A percentile compares a stretch with the other conserved stretches of the same genome.
These are phyloP conservation scores for Talaromyces sp. DNA, from an alignment of 2,329 filamentous ascomycete genomes.

Conservation along the genomic window DNA sequence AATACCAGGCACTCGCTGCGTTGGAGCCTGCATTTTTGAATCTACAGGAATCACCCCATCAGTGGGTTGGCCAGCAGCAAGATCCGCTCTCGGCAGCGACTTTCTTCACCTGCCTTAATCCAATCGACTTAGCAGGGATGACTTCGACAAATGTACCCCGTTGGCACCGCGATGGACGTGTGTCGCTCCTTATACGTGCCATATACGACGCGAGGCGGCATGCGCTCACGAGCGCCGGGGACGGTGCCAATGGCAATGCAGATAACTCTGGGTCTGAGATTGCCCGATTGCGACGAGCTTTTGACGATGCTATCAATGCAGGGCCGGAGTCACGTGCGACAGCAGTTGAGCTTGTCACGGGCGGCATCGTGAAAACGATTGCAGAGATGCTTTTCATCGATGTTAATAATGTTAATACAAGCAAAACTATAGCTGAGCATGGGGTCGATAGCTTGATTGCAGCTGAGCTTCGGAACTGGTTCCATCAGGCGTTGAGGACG, in stretches of 20 bases:
- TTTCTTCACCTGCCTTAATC: neutral
- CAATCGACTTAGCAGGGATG: neutral
- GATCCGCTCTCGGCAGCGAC: neutral
- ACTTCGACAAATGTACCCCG: neutral
- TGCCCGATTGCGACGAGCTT: neutral
- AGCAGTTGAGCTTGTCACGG: neutral
- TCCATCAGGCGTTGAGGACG: neutral
- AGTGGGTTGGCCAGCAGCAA: neutral
- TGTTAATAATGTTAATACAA: neutral
- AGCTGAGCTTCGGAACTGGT: neutral
- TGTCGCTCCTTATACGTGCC: neutral
- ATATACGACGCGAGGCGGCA: neutral
- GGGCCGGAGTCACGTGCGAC: neutral
- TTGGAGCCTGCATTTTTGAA: too few species aligned
- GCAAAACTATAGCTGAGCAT: neutral
- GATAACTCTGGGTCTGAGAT: too few species aligned
- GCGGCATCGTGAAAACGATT: neutral
- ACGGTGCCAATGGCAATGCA: neutral
- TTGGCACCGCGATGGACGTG: neutral
- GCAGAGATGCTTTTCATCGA: neutral
- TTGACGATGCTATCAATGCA: neutral
- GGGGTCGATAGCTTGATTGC: neutral
- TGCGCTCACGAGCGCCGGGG: neutral
- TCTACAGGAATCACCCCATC: neutral
- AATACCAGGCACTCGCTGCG: too few species aligned